phyloP scores from a whole-genome alignment of 257 asterid genomes.

The Salvia miltiorrhiza region DNA sequence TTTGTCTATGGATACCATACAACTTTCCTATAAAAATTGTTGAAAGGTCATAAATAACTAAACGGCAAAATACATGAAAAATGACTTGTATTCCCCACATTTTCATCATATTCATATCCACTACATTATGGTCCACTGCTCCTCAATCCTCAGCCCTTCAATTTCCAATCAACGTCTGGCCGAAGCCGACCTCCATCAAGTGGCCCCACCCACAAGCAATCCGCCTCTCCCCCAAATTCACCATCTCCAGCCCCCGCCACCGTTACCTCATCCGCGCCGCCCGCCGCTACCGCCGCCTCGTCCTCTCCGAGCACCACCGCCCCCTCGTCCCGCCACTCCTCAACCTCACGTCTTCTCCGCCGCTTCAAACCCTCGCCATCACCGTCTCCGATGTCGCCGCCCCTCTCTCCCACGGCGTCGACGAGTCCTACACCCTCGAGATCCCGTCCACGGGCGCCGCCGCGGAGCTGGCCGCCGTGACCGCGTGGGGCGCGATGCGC shows the following conservation, averaged over 20 bases:
- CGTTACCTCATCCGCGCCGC: too few species aligned
- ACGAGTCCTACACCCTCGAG: conserved; percentile 64
- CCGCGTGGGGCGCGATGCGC: conserved; percentile 84
- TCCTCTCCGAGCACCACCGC: too few species aligned
- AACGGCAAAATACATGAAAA: neutral
- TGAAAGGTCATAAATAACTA: neutral
- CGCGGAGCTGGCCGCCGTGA: conserved; percentile 42
- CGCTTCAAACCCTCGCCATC: too few species aligned
- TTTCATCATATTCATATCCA: neutral
- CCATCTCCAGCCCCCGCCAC: too few species aligned
- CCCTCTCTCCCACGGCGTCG: conserved; percentile 56
- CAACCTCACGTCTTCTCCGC: too few species aligned
- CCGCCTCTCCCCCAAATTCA: too few species aligned
- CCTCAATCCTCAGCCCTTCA: conserved; percentile 35
- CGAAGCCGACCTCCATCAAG: conserved; percentile 56
- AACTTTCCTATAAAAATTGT: too few species aligned
- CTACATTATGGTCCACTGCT: neutral
- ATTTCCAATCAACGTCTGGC: conserved; percentile 73
- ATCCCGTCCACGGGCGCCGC: conserved; percentile 31
- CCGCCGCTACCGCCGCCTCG: too few species aligned
- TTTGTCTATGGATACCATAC: too few species aligned
- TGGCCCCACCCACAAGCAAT: too few species aligned
- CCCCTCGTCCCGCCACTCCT: too few species aligned
- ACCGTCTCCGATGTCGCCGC: too few species aligned
- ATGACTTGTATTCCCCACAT: neutral